Evolutionary conservation across 2,329 filamentous ascomycete species (phyloP).

Genomic region (Curvularia sp.): DNA sequence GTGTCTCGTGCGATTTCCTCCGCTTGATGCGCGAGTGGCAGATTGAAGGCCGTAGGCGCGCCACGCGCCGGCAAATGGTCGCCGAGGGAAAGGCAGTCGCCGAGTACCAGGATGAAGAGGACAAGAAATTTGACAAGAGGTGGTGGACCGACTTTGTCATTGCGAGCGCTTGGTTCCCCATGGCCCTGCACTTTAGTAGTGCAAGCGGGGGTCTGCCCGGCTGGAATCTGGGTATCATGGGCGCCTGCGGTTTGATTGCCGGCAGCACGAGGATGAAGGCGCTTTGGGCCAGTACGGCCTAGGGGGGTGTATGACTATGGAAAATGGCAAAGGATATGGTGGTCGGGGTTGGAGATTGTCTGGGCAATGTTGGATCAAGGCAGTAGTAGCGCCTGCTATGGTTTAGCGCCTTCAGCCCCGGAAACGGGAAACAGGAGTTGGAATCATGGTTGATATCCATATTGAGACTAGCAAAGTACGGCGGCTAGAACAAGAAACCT

Average conservation of each 20-base stretch:
- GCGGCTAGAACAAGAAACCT: too few species aligned
- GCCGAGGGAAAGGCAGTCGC: conserved; percentile 38
- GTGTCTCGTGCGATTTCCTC: conserved; percentile 54
- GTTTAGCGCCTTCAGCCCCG: too few species aligned
- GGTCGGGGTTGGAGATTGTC: too few species aligned
- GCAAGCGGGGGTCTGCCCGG: conserved; percentile 51
- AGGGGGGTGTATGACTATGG: neutral
- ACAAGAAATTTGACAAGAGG: conserved; percentile 46
- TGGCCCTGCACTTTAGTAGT: conserved; percentile 53
- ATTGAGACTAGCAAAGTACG: too few species aligned
- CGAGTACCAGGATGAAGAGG: conserved; percentile 48
- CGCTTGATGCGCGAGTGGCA: conserved; percentile 53
- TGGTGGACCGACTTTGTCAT: conserved; percentile 55
- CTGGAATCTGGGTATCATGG: conserved; percentile 55
- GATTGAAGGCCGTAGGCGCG: conserved; percentile 47
- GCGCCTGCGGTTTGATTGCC: conserved; percentile 51
- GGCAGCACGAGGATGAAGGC: conserved; percentile 43
- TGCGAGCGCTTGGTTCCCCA: conserved; percentile 53
- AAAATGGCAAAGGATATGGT: neutral
- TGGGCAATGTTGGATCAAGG: neutral
- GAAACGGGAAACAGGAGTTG: too few species aligned
- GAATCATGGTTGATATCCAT: too few species aligned
- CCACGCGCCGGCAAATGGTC: conserved; percentile 37
- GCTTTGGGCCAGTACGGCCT: conserved; percentile 33
- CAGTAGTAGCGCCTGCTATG: too few species aligned